phyloP scores from a whole-genome alignment of 179 eudicot species.

The Heliamphora pulchella region DNA sequence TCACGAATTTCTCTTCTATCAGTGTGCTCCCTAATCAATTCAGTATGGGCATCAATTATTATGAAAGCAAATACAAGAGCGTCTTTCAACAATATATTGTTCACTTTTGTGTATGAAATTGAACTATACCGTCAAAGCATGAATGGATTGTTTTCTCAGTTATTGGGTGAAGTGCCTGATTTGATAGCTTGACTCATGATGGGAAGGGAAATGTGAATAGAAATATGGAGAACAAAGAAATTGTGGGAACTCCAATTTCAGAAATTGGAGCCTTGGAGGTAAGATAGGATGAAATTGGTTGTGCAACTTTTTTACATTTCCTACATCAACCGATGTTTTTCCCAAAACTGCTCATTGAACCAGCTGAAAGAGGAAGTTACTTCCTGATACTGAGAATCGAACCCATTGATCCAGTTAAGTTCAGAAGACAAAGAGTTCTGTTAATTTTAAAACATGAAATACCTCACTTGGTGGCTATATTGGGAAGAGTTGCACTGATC shows the following conservation, averaged over 20 bases:
- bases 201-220: background rate
- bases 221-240: background rate
- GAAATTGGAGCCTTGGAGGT: background rate
- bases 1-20: background rate
- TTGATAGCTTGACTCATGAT: background rate
- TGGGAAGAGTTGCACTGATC: too few relatives aligned
- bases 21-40: background rate
- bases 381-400: too few relatives aligned
- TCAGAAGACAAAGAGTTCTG: too few relatives aligned
- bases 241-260: background rate
- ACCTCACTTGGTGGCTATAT: too few relatives aligned
- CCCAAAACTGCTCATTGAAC: too few relatives aligned
- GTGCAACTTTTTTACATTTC: background rate
- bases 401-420: too few relatives aligned
- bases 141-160: constrained; percentile 4
- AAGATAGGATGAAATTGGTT: background rate
- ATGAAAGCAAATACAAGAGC: background rate
- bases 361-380: too few relatives aligned
- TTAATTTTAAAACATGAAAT: too few relatives aligned
- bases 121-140: background rate
- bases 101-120: background rate
- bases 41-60: background rate
- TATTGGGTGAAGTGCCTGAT: background rate
- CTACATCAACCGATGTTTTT: background rate
- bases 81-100: background rate